A percentile compares a stretch with the other conserved stretches of the same genome.
These are phyloP conservation scores for Chlorella sp. DNA, from an alignment of 139 green algal genomes.

Conservation along the genomic window DNA sequence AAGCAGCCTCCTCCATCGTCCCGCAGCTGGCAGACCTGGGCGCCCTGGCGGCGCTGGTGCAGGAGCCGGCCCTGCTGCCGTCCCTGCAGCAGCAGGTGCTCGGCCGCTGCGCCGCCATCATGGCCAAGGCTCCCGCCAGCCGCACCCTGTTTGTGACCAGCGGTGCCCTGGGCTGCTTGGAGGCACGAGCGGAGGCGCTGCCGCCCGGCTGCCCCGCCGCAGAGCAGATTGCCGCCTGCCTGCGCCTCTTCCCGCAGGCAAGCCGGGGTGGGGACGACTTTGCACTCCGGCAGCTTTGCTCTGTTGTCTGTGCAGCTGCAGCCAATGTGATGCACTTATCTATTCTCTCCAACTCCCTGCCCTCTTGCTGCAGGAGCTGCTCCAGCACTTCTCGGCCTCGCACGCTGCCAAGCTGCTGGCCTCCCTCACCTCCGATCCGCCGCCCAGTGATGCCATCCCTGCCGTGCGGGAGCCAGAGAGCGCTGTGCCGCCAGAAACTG, in stretches of 20 bases:
- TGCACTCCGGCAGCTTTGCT: too few relatives aligned
- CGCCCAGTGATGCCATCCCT: slow-evolving; percentile 6
- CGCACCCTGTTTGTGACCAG: slow-evolving; percentile 7
- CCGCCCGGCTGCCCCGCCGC: not conserved
- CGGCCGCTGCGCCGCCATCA: not conserved
- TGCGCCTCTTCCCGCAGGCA: slow-evolving; percentile 26
- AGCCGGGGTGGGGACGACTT: not conserved
- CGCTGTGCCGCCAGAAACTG: too few relatives aligned
- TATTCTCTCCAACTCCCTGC: too few relatives aligned
- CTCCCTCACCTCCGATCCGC: slow-evolving; percentile 1
- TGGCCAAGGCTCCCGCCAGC: slow-evolving; percentile 3
- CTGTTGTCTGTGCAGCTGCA: too few relatives aligned
- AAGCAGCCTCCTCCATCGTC: not conserved
- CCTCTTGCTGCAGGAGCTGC: not conserved
- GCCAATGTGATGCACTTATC: too few relatives aligned
- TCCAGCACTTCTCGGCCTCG: not conserved
- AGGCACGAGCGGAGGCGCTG: not conserved
- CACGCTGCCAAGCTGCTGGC: slow-evolving; percentile 21
- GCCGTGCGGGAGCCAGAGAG: not conserved
- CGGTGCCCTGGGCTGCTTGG: slow-evolving; percentile 6
- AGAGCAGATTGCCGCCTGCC: slow-evolving; percentile 17
- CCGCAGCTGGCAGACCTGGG: not conserved
- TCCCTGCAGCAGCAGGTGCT: not conserved
- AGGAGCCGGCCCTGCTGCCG: not conserved
- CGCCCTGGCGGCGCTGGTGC: slow-evolving; percentile 7